Conservation (phyloP, 768 basidiomycete species). For the Pulveroboletus frians region DNA sequence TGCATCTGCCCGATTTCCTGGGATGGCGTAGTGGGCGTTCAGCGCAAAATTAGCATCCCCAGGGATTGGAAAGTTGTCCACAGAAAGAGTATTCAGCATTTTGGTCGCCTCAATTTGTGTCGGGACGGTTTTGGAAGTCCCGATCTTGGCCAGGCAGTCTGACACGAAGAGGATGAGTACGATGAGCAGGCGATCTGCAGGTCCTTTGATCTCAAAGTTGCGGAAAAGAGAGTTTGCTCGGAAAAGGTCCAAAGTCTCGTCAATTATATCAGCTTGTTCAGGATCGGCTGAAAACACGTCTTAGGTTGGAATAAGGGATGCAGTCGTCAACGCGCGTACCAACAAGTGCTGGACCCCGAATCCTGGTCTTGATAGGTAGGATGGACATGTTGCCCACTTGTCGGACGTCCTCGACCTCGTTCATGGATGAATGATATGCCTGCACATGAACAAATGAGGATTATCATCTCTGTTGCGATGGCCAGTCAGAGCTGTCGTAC, state of each 20-base stretch:
- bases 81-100: slow-evolving; percentile 82
- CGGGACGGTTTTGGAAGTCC: slow-evolving; percentile 59
- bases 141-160: slow-evolving; percentile 91
- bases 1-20: slow-evolving; percentile 69
- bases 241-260: slow-evolving; percentile 95
- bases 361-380: slow-evolving; percentile 85
- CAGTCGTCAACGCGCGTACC: slow-evolving; percentile 39
- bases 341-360: slow-evolving; percentile 87
- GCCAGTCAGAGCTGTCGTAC: slow-evolving; percentile 21
- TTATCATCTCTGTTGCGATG: slow-evolving; percentile 1
- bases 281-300: slow-evolving; percentile 57
- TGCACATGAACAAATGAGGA: slow-evolving; percentile 26
- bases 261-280: slow-evolving; percentile 80
- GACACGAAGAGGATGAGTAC: slow-evolving; percentile 97
- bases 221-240: slow-evolving; percentile 98
- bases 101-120: slow-evolving; percentile 85
- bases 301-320: slow-evolving; percentile 8
- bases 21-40: slow-evolving; percentile 86
- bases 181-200: slow-evolving; percentile 93
- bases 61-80: slow-evolving; percentile 90
- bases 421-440: slow-evolving; percentile 96
- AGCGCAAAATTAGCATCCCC: slow-evolving; percentile 94
- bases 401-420: slow-evolving; percentile 75
- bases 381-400: slow-evolving; percentile 87
- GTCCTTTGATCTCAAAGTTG: slow-evolving; percentile 99